phyloP scores from a whole-genome alignment of 176 grass and related monocot genomes.

The Aegilops bicornis region DNA sequence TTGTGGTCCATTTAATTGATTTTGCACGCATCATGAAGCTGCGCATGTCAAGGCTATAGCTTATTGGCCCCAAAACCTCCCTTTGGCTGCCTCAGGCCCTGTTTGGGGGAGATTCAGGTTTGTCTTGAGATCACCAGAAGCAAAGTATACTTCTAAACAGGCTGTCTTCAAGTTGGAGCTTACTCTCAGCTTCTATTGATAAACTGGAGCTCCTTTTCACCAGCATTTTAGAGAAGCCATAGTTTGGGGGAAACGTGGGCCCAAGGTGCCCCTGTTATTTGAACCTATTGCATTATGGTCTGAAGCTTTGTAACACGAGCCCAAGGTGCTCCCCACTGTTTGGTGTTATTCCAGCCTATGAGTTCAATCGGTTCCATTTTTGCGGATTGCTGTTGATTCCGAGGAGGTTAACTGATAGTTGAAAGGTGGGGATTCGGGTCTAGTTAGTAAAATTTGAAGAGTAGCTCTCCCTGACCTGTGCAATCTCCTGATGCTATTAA shows the following conservation, averaged over 20 bases:
- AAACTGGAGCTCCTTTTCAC: neutral
- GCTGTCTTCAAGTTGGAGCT: neutral
- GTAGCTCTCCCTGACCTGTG: too few relatives aligned
- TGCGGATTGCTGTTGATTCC: too few relatives aligned
- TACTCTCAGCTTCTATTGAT: neutral
- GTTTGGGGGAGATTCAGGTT: conserved; percentile 5
- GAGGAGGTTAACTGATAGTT: too few relatives aligned
- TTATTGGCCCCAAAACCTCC: conserved; percentile 15
- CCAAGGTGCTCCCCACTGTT: neutral
- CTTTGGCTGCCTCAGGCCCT: neutral
- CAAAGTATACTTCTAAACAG: neutral
- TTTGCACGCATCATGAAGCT: conserved; percentile 19
- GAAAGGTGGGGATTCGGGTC: too few relatives aligned
- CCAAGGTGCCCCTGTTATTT: neutral
- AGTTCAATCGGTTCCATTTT: too few relatives aligned
- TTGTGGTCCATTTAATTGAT: neutral
- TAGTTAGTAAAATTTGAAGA: too few relatives aligned
- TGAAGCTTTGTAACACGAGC: neutral
- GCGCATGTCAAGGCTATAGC: neutral
- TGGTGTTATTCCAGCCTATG: neutral
- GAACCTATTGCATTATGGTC: neutral
- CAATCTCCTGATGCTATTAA: too few relatives aligned
- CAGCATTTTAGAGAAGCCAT: conserved; percentile 12
- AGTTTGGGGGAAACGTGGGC: neutral
- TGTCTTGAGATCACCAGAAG: neutral